Percentiles rank a stretch among this genome's conserved stretches.
Evolutionary conservation across 208 protist genomes (phyloP).

Genomic region (Trypanosoma melophagium): DNA sequence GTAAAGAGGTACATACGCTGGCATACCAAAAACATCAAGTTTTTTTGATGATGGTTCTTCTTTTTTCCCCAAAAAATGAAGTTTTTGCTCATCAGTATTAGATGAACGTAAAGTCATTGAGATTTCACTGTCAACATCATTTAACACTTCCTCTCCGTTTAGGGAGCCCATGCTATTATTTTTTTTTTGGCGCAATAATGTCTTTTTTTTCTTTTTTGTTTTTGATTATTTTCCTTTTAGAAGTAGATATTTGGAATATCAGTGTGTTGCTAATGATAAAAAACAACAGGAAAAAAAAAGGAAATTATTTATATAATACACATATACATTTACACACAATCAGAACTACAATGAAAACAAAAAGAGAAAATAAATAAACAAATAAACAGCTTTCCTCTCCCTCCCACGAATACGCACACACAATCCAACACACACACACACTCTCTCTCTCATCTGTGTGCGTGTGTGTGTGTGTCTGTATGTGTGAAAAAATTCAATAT

Average conservation of each 20-base stretch:
- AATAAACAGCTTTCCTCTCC: no score
- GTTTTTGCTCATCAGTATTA: background rate
- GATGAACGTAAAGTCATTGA: background rate
- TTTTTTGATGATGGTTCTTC: constrained; percentile 42
- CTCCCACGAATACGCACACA: no score
- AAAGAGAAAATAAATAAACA: no score
- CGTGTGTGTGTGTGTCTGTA: no score
- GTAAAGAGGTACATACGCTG: constrained; percentile 54
- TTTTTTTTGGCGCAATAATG: background rate
- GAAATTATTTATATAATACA: constrained; percentile 10
- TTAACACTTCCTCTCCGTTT: background rate
- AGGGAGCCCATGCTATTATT: no score
- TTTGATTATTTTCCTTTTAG: constrained; percentile 7
- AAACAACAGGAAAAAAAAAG: constrained; percentile 21
- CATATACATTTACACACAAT: background rate
- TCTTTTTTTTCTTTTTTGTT: constrained; percentile 10
- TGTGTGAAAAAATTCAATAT: no score
- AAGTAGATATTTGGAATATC: background rate
- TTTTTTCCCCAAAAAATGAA: background rate
- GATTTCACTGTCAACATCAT: background rate
- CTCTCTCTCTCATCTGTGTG: no score
- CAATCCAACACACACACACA: no score
- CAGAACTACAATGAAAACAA: no score
- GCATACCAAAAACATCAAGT: constrained; percentile 69
- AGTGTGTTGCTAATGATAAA: no score